A percentile compares a stretch with the other conserved stretches of the same genome.
These are phyloP conservation scores for Alnus glutinosa DNA, from an alignment of 306 rosid genomes.

Conservation along the genomic window DNA sequence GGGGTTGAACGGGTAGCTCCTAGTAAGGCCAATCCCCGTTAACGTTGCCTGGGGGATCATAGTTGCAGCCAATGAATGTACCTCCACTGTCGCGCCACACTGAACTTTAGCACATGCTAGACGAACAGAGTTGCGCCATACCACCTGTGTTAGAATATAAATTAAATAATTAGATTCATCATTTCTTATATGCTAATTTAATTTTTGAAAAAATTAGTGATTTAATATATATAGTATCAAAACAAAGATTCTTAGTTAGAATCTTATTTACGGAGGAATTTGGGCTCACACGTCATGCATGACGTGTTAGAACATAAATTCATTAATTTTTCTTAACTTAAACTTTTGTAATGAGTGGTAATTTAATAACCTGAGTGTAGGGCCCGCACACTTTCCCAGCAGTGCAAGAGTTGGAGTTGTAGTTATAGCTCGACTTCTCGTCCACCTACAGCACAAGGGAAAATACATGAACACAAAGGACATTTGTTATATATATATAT, in stretches of 20 bases:
- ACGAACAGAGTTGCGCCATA: constrained; percentile 5
- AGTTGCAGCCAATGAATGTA: constrained; percentile 17
- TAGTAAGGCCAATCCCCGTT: not conserved
- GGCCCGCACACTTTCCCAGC: constrained; percentile 1
- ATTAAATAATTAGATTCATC: too few species aligned
- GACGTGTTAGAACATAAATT: not conserved
- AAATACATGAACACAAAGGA: too few species aligned
- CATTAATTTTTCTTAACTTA: too few species aligned
- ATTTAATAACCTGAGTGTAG: constrained; percentile 17
- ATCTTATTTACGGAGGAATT: too few species aligned
- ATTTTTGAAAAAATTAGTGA: too few species aligned
- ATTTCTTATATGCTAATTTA: too few species aligned
- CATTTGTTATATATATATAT: too few species aligned
- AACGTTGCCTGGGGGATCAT: constrained; percentile 13
- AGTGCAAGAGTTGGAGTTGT: constrained; percentile 24
- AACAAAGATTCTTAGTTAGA: too few species aligned
- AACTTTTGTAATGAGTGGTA: too few species aligned
- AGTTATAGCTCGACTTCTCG: constrained; percentile 36
- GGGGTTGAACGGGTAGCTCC: too few species aligned
- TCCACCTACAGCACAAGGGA: constrained; percentile 35
- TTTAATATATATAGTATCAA: too few species aligned
- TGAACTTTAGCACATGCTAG: constrained; percentile 18
- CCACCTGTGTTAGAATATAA: constrained; percentile 13
- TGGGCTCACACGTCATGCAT: too few species aligned
- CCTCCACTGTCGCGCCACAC: constrained; percentile 1